Percentiles rank a stretch among this genome's conserved stretches.
Evolutionary conservation across 1,284 basidiomycete species (phyloP).

Genomic region (Gymnopus androsaceus): DNA sequence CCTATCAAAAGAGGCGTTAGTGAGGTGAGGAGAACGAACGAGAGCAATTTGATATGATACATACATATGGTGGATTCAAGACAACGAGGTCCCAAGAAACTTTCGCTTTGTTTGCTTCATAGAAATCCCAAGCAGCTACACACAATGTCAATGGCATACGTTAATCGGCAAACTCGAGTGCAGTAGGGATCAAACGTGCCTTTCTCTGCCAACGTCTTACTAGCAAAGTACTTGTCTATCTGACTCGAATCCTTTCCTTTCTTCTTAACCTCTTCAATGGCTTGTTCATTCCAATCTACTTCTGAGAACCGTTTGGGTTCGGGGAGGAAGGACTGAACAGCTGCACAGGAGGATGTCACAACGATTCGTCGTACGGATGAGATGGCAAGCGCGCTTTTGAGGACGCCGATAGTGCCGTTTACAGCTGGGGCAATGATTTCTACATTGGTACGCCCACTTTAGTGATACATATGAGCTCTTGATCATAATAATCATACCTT

Average conservation of each 20-base stretch:
- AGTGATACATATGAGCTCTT: not conserved
- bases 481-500: constrained; percentile 19
- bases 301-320: constrained; percentile 40
- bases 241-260: constrained; percentile 41
- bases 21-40: not conserved
- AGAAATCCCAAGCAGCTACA: constrained; percentile 49
- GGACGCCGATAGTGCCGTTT: constrained; percentile 41
- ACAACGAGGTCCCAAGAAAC: constrained; percentile 45
- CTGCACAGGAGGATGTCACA: constrained; percentile 62
- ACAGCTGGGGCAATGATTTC: constrained; percentile 45
- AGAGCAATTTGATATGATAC: constrained; percentile 1
- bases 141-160: constrained; percentile 16
- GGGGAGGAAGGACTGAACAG: constrained; percentile 43
- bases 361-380: constrained; percentile 61
- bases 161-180: not conserved
- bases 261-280: constrained; percentile 44
- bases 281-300: constrained; percentile 63
- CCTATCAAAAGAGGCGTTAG: not conserved
- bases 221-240: constrained; percentile 40
- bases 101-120: constrained; percentile 36
- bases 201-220: constrained; percentile 51
- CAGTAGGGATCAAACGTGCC: constrained; percentile 30
- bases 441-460: constrained; percentile 13
- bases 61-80: constrained; percentile 43
- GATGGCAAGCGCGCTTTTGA: constrained; percentile 37